These are phyloP conservation scores for Ampelocalamus luodianensis DNA, from an alignment of 176 grass and related monocot species.

Conservation along the genomic window DNA sequence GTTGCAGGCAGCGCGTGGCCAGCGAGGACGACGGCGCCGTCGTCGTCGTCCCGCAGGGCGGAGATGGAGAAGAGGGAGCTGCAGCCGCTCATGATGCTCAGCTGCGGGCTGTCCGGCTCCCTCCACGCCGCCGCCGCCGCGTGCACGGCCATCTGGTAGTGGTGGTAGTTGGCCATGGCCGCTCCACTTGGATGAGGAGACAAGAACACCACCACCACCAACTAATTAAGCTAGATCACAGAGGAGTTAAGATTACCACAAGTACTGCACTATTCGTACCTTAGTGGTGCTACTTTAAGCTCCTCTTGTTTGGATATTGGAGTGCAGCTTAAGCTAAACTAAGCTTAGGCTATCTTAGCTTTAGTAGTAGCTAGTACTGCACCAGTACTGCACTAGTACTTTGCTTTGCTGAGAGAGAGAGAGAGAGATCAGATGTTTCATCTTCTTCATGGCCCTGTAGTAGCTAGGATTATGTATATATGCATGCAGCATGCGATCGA, in stretches of 20 bases:
- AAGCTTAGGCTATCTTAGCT: not conserved
- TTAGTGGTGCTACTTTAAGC: no score
- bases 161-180: conserved; percentile 51
- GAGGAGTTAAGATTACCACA: not conserved
- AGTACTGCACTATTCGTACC: not conserved
- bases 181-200: not conserved
- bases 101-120: conserved; percentile 60
- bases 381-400: not conserved
- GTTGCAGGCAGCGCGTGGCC: conserved; percentile 42
- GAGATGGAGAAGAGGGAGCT: conserved; percentile 72
- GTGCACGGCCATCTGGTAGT: conserved; percentile 47
- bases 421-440: no score
- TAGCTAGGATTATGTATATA: not conserved
- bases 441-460: not conserved
- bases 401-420: not conserved
- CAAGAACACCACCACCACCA: not conserved
- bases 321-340: not conserved
- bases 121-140: conserved; percentile 40
- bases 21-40: conserved; percentile 4
- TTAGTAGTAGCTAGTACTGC: not conserved
- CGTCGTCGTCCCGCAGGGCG: conserved; percentile 46
- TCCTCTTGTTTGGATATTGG: not conserved
- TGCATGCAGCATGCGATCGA: not conserved
- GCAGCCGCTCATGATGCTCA: conserved; percentile 56
- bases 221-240: not conserved